These are phyloP conservation scores for Trichothecium roseum DNA, from an alignment of 2,329 filamentous ascomycete species.

Conservation along the genomic window DNA sequence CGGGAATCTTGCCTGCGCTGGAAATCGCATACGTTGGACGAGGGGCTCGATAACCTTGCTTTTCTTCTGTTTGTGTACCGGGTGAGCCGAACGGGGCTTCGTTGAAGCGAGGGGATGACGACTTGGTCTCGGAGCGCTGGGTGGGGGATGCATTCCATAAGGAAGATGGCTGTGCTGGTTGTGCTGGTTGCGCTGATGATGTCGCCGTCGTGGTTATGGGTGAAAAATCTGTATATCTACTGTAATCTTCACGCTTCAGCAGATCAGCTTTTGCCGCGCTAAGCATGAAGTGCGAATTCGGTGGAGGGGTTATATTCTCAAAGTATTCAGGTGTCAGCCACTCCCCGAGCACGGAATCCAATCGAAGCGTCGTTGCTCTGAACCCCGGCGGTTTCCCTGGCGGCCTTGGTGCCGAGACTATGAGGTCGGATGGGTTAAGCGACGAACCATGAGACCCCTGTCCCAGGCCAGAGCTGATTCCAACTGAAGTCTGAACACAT, in stretches of 20 bases:
- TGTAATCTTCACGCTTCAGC: conserved; percentile 63
- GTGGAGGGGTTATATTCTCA: conserved; percentile 82
- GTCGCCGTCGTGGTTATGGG: conserved; percentile 4
- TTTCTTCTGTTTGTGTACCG: conserved; percentile 11
- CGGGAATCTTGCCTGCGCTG: conserved; percentile 68
- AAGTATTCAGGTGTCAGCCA: conserved; percentile 94
- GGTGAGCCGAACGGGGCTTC: conserved; percentile 1
- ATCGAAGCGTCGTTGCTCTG: conserved; percentile 56
- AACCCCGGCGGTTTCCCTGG: conserved; percentile 19
- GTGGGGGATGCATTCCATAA: conserved; percentile 1
- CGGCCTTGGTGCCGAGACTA: conserved; percentile 20
- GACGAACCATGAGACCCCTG: conserved; percentile 31
- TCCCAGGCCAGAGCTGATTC: conserved; percentile 75
- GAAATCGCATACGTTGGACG: conserved; percentile 77
- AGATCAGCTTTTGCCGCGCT: conserved; percentile 81
- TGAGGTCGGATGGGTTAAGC: conserved; percentile 20
- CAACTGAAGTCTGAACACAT: conserved; percentile 86
- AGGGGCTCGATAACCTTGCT: conserved; percentile 59
- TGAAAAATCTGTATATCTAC: conserved; percentile 25
- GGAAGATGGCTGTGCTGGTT: conserved; percentile 1
- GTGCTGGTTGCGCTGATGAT: conserved; percentile 3
- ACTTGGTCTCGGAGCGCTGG: conserved; percentile 15
- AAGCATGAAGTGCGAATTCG: conserved; percentile 77
- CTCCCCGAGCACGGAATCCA: conserved; percentile 90
- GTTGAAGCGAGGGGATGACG: conserved; percentile 9